Base-by-base conservation (phyloP, 768 basidiomycete genomes). In the Suillus americanus region DNA sequence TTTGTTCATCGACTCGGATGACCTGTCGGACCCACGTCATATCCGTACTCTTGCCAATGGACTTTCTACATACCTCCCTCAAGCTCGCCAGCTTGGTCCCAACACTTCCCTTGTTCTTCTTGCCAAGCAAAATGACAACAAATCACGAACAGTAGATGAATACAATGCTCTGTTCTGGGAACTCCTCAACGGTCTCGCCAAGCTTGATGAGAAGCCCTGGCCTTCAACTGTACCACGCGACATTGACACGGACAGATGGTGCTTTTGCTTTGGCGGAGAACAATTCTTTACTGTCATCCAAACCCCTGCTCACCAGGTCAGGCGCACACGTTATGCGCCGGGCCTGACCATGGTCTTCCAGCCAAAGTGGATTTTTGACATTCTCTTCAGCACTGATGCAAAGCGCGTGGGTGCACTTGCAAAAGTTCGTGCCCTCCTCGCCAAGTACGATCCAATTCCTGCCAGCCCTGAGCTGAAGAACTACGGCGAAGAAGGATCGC, bases 281-380 rank as follows among this genome's bases (percentile, higher is more conserved):
- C 60, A 63, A 25, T 67, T 71, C 56, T 71, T 71, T 51, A 66
- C 67, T 1, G 70, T 68, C 5, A 68, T 70, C 14, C 70, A 70
- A 37, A 71, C 70, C 0, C 70, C 65, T 5, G 70, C 67, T 3
- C 70, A 71, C 54, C 67, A 69, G 56, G 65, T 71, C n/a, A 68
- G 70, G 25, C 70, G 67, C 23, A 62, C 70, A 10, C 70, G 70
- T 45, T 66, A 66, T n/a, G 62, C 70, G 25, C 64, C 65, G 5
- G 60, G 70, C 9, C 48, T 71, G 50, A 71, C 70, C 35, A 65
- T 71, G 18, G 70, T 71, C 10, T 68, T 70, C 65, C 70, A 71
- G 35, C 70, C 70, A 13, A 71, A 70, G 37, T 70, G 70, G 70
- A 70, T 69, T 48, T 70, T 70, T 30, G 70, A 70, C 60, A 69